Base-by-base conservation (phyloP, 192 early-diverging fungal genomes). In the Coemansia guatemalensis region DNA sequence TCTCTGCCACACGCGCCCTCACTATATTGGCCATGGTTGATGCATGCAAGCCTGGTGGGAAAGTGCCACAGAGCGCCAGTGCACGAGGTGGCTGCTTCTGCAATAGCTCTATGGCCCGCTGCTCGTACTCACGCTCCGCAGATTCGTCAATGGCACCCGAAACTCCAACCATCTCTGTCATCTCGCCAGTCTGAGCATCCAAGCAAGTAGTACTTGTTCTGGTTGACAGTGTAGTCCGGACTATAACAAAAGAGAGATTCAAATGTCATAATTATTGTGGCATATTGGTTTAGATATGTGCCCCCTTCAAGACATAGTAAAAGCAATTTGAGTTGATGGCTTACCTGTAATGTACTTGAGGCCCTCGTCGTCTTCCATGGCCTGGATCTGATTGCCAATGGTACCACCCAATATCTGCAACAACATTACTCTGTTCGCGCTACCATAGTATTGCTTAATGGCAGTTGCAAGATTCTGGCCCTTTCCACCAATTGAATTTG, bases 391-490 rank as follows among this genome's bases (percentile, higher is more conserved):
- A 4, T 48, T 26, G 18, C 64, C 71, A 1, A 65, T 67, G 11
- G 55, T 20, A 0, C 74, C 74, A 8, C 68, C 74, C 25, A 70
- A 58, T 26, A 75, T 69, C 58, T 75, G 67, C 4, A 75, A 47
- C 26, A 75, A 60, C 1, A 63, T 63, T 8, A 75, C 60, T 6
- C 48, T 64, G 33, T 65, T 25, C 0, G 67, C 32, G 9, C 11
- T 50, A 0, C 57, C 61, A 22, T 65, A 62, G 35, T 51, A 64
- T 21, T 69, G 62, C 29, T 62, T 52, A 4, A 63, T 69, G 3
- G 73, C 73, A 9, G 69, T 49, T 8, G 73, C 62, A 75, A 75
- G 69, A 53, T 75, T 75, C 50, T 75, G 73, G 1, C 73, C 73
- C 53, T 75, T 75, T 48, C 73, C 73, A 8, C 74, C 68, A 2